A percentile compares a stretch with the other conserved stretches of the same genome.
These are phyloP conservation scores for Xylariales sp. DNA, from an alignment of 2,329 filamentous ascomycete species.

Conservation along the genomic window DNA sequence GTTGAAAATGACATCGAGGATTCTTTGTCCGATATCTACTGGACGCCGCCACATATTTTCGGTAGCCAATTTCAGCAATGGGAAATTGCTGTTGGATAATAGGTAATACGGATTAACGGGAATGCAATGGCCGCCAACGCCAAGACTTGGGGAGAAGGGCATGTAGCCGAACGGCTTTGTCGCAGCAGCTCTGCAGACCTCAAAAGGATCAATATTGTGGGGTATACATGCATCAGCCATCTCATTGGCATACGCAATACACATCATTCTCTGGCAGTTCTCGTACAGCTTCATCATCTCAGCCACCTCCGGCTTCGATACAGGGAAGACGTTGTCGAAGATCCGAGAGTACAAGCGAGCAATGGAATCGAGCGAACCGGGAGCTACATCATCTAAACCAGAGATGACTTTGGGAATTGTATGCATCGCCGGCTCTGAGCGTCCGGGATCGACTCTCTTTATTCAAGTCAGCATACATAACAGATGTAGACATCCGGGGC, in stretches of 20 bases:
- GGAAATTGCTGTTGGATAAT: slow-evolving; percentile 41
- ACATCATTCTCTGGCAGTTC: slow-evolving; percentile 53
- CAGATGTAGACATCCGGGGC: not conserved
- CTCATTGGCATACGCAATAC: slow-evolving; percentile 51
- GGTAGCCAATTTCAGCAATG: slow-evolving; percentile 38
- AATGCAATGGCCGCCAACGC: slow-evolving; percentile 53
- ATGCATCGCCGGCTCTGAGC: slow-evolving; percentile 31
- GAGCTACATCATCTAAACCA: slow-evolving; percentile 41
- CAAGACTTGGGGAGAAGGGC: slow-evolving; percentile 40
- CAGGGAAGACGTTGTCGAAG: slow-evolving; percentile 42
- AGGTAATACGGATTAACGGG: slow-evolving; percentile 44
- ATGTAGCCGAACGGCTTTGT: slow-evolving; percentile 51
- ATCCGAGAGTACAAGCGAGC: slow-evolving; percentile 38
- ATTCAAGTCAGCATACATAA: not conserved
- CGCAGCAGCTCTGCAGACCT: slow-evolving; percentile 43
- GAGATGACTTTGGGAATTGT: slow-evolving; percentile 51
- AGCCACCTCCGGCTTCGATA: slow-evolving; percentile 48
- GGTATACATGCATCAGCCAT: slow-evolving; percentile 48
- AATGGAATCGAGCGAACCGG: slow-evolving; percentile 40
- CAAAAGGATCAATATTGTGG: slow-evolving; percentile 42
- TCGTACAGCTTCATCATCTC: slow-evolving; percentile 57
- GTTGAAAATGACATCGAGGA: slow-evolving; percentile 25
- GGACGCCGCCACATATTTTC: slow-evolving; percentile 40
- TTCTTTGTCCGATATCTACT: slow-evolving; percentile 29
- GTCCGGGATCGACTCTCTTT: slow-evolving; percentile 46